Conservation (phyloP, 1,139 yeast species). For the Hyphopichia burtonii region DNA sequence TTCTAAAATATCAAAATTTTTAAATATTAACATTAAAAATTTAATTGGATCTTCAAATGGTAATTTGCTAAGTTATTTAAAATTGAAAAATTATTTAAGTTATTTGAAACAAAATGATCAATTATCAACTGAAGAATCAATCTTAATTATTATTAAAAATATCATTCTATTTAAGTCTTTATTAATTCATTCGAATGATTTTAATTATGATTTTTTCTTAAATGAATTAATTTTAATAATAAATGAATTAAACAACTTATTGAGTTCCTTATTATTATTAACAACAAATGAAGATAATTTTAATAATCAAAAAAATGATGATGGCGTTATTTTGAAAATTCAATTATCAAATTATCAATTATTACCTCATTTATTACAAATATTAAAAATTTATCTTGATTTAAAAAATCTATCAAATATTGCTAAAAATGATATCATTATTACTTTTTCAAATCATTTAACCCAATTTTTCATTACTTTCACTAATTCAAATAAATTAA, state of each 20-base stretch:
- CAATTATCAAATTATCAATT: constrained; percentile 36
- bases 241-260: constrained; percentile 17
- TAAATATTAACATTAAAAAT: constrained; percentile 13
- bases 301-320: constrained; percentile 8
- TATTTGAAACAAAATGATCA: neutral
- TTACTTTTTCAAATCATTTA: constrained; percentile 24
- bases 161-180: constrained; percentile 33
- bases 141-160: constrained; percentile 13
- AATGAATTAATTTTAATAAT: constrained; percentile 23
- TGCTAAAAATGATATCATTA: constrained; percentile 11
- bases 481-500: constrained; percentile 29
- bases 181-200: constrained; percentile 23
- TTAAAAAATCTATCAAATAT: neutral
- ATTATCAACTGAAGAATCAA: constrained; percentile 9
- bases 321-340: constrained; percentile 26
- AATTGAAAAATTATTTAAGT: neutral
- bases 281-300: neutral
- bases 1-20: constrained; percentile 9
- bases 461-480: constrained; percentile 29
- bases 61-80: neutral
- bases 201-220: constrained; percentile 17
- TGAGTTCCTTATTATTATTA: constrained; percentile 10
- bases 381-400: constrained; percentile 21
- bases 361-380: constrained; percentile 35
- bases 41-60: neutral